phyloP scores from a whole-genome alignment of 23 red algal genomes.

The Pyropia haitanensis region DNA sequence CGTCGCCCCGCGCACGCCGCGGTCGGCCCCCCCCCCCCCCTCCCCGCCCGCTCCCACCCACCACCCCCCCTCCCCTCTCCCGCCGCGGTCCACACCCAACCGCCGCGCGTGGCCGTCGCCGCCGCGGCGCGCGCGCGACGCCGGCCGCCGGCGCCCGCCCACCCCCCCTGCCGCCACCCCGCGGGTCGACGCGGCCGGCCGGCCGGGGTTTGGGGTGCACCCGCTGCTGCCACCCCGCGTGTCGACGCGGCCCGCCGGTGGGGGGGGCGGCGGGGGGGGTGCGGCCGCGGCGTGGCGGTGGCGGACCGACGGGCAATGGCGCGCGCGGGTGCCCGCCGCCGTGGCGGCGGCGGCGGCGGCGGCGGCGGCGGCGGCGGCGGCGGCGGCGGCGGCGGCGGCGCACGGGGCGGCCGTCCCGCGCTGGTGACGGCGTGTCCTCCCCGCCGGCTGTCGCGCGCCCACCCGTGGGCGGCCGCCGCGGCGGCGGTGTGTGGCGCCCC shows the following conservation, averaged over 20 bases:
- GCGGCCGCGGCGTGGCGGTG: background rate
- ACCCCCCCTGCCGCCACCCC: background rate
- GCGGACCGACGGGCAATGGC: too few relatives aligned
- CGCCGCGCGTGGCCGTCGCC: background rate
- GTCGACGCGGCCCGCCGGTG: background rate
- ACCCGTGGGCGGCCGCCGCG: too few relatives aligned
- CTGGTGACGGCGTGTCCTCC: too few relatives aligned
- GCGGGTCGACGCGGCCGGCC: background rate
- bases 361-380: too few relatives aligned
- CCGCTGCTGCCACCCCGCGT: too few relatives aligned
- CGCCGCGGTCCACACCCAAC: constrained; percentile 7
- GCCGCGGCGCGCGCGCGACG: background rate
- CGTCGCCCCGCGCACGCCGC: background rate
- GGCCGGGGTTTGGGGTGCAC: background rate
- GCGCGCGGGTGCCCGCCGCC: too few relatives aligned
- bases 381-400: too few relatives aligned
- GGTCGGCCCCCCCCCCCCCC: background rate
- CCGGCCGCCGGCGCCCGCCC: background rate
- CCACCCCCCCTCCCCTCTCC: constrained; percentile 2
- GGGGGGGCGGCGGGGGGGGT: background rate
- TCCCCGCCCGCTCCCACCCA: background rate
- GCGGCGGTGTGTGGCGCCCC: background rate
- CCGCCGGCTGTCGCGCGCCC: too few relatives aligned
- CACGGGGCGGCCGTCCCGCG: too few relatives aligned
- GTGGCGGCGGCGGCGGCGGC: too few relatives aligned